Evolutionary conservation across 1,139 yeast species (phyloP).

Genomic region (Saccharomyces hybrid): DNA sequence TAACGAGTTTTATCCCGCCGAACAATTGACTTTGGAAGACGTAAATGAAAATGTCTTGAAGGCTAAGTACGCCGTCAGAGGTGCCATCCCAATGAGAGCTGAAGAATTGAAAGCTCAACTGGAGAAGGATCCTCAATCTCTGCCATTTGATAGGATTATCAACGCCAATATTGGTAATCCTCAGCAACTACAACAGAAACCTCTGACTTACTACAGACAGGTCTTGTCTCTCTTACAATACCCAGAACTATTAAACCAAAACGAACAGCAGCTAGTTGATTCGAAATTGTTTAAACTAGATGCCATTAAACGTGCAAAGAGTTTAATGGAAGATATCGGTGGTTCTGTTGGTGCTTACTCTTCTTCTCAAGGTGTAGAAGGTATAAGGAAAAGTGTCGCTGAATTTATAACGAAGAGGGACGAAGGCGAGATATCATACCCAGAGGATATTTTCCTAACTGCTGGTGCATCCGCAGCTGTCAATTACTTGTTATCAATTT

Average conservation of each 20-base stretch:
- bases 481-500: slow-evolving; percentile 59
- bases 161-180: slow-evolving; percentile 96
- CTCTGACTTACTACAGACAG: slow-evolving; percentile 91
- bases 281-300: slow-evolving; percentile 52
- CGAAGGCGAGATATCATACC: slow-evolving; percentile 51
- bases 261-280: slow-evolving; percentile 16
- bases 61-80: slow-evolving; percentile 95
- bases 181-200: slow-evolving; percentile 89
- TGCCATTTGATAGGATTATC: slow-evolving; percentile 73
- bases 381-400: slow-evolving; percentile 71
- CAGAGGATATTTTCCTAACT: slow-evolving; percentile 73
- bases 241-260: slow-evolving; percentile 41
- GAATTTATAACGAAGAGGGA: slow-evolving; percentile 69
- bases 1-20: slow-evolving; percentile 27
- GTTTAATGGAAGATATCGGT: slow-evolving; percentile 47
- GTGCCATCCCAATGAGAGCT: slow-evolving; percentile 86
- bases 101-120: slow-evolving; percentile 66
- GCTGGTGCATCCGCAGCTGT: slow-evolving; percentile 95
- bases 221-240: slow-evolving; percentile 80
- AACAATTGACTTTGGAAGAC: slow-evolving; percentile 39
- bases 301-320: slow-evolving; percentile 62
- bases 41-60: slow-evolving; percentile 67
- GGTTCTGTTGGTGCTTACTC: slow-evolving; percentile 94
- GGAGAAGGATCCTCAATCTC: slow-evolving; percentile 45
- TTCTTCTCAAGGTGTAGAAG: slow-evolving; percentile 77